Conservation (phyloP, 257 asterid genomes). For the Gardenia jasminoides region DNA sequence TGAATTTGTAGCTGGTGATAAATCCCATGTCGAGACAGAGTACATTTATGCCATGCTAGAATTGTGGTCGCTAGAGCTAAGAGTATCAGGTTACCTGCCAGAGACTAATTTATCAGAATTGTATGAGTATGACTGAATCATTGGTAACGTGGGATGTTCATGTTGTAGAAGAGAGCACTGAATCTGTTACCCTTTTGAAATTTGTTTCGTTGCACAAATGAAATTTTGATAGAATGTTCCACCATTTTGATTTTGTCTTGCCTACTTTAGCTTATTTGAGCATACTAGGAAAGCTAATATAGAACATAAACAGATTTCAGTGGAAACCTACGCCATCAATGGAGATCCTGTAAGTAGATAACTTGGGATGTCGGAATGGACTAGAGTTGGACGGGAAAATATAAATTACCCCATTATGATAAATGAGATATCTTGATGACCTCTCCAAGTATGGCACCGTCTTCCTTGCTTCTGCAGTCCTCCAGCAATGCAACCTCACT, state of each 20-base stretch:
- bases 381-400: not conserved
- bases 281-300: not conserved
- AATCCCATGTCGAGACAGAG: slow-evolving; percentile 45
- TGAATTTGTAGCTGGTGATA: slow-evolving; percentile 65
- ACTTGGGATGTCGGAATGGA: not conserved
- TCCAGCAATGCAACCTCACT: too few relatives aligned
- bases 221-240: not conserved
- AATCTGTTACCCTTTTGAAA: too few relatives aligned
- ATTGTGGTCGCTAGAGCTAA: slow-evolving; percentile 41
- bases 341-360: not conserved
- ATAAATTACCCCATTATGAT: not conserved
- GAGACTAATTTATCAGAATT: slow-evolving; percentile 24
- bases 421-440: not conserved
- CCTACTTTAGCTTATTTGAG: not conserved
- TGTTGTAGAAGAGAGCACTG: not conserved
- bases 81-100: slow-evolving; percentile 22
- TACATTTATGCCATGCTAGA: slow-evolving; percentile 41
- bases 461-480: too few relatives aligned
- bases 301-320: not conserved
- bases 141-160: not conserved
- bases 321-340: not conserved
- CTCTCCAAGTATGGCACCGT: too few relatives aligned
- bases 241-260: not conserved
- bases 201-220: not conserved
- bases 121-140: not conserved